A percentile compares a stretch with the other conserved stretches of the same genome.
Evolutionary conservation across 192 early-diverging fungal genomes (phyloP).

Genomic region (Backusella australiensis): DNA sequence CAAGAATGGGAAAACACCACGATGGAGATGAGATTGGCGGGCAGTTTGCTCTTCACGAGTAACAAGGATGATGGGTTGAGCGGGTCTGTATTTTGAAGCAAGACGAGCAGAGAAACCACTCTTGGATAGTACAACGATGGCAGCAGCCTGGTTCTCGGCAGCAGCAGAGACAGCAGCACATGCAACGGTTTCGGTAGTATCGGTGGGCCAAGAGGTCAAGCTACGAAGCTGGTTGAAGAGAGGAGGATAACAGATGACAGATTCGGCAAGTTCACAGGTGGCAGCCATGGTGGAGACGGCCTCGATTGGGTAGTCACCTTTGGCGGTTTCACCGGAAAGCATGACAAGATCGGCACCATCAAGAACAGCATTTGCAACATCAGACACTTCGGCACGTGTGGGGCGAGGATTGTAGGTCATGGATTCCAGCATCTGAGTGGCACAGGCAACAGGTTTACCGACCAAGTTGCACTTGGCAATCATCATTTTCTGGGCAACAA

Average conservation of each 20-base stretch:
- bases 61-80: slow-evolving; percentile 84
- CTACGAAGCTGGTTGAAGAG: slow-evolving; percentile 83
- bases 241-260: slow-evolving; percentile 86
- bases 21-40: slow-evolving; percentile 68
- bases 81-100: slow-evolving; percentile 88
- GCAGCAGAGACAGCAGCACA: slow-evolving; percentile 80
- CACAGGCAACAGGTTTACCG: slow-evolving; percentile 91
- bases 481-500: slow-evolving; percentile 94
- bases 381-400: slow-evolving; percentile 92
- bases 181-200: slow-evolving; percentile 85
- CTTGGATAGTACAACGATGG: slow-evolving; percentile 85
- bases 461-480: slow-evolving; percentile 93
- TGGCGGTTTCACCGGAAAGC: slow-evolving; percentile 95
- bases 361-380: slow-evolving; percentile 93
- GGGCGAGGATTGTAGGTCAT: slow-evolving; percentile 95
- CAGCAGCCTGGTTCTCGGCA: slow-evolving; percentile 73
- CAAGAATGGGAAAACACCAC: slow-evolving; percentile 71
- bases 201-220: slow-evolving; percentile 69
- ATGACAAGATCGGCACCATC: slow-evolving; percentile 96
- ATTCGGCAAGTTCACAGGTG: slow-evolving; percentile 79
- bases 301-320: slow-evolving; percentile 80
- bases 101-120: slow-evolving; percentile 80
- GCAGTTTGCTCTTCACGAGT: slow-evolving; percentile 66
- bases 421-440: slow-evolving; percentile 95
- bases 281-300: slow-evolving; percentile 75